Percentiles rank a stretch among this genome's conserved stretches.
These are phyloP conservation scores for Pseudopediastrum boryanum DNA, from an alignment of 139 green algal species.

Conservation along the genomic window DNA sequence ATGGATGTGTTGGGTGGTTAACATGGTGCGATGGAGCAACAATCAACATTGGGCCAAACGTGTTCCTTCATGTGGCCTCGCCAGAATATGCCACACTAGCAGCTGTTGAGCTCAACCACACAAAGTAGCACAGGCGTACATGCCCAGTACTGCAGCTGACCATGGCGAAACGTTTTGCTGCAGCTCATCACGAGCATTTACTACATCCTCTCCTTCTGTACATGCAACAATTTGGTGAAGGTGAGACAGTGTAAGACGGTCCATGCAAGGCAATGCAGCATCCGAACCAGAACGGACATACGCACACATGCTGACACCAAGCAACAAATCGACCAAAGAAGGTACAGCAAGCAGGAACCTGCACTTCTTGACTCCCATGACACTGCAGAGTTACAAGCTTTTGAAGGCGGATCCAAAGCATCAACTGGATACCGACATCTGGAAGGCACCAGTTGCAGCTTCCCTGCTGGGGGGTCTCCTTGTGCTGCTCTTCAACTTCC, in stretches of 20 bases:
- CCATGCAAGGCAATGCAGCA: not conserved
- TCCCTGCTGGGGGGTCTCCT: slow-evolving; percentile 38
- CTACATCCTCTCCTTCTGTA: slow-evolving; percentile 43
- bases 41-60: not conserved
- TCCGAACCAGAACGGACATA: not conserved
- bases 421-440: slow-evolving; percentile 21
- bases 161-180: not conserved
- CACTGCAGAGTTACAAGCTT: slow-evolving; percentile 18
- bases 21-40: slow-evolving; percentile 16
- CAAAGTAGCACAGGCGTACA: not conserved
- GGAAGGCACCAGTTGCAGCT: slow-evolving; percentile 41
- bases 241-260: not conserved
- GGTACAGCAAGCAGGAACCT: no score
- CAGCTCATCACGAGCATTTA: slow-evolving; percentile 49
- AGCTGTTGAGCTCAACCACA: not conserved
- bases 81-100: not conserved
- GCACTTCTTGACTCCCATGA: no score
- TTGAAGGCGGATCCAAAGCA: not conserved
- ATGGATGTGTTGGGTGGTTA: slow-evolving; percentile 50
- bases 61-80: not conserved
- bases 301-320: not conserved
- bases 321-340: not conserved
- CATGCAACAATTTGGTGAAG: slow-evolving; percentile 42
- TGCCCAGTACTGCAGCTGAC: not conserved
- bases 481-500: slow-evolving; percentile 54